Percentiles rank a stretch among this genome's conserved stretches.
Conservation (phyloP, 805 yeast species). For the Saturnispora zaruensis region DNA sequence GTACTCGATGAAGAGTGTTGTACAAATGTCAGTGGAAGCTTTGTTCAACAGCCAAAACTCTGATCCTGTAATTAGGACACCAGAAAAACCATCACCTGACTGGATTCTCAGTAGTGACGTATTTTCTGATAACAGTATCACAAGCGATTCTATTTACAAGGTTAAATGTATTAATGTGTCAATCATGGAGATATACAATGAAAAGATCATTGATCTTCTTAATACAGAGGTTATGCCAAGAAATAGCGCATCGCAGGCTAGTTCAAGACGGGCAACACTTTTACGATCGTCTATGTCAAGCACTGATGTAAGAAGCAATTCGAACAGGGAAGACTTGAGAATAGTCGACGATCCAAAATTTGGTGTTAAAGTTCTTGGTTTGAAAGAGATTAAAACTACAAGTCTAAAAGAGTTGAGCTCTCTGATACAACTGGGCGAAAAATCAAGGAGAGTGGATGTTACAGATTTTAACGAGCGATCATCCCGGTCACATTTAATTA, state of each 20-base stretch:
- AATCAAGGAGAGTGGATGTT: constrained; percentile 68
- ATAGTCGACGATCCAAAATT: constrained; percentile 66
- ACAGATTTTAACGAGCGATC: constrained; percentile 85
- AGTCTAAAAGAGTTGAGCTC: constrained; percentile 52
- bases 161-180: constrained; percentile 47
- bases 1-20: constrained; percentile 76
- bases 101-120: constrained; percentile 8
- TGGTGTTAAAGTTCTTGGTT: constrained; percentile 71
- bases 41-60: constrained; percentile 39
- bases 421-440: constrained; percentile 61
- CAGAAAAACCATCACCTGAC: constrained; percentile 5
- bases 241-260: neutral
- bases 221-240: constrained; percentile 27
- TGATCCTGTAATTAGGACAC: neutral
- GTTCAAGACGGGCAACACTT: neutral
- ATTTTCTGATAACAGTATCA: neutral
- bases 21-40: constrained; percentile 55
- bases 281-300: constrained; percentile 7
- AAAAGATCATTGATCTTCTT: constrained; percentile 71
- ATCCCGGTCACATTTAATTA: constrained; percentile 87
- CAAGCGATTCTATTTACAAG: constrained; percentile 14
- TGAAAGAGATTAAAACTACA: constrained; percentile 51
- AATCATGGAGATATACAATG: constrained; percentile 83
- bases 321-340: constrained; percentile 45
- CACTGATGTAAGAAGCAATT: neutral